Evolutionary conservation across 2,329 filamentous ascomycete genomes (phyloP), one percentile per base, ranked within the genome.

Genomic region (Hypoxylon sp.): DNA sequence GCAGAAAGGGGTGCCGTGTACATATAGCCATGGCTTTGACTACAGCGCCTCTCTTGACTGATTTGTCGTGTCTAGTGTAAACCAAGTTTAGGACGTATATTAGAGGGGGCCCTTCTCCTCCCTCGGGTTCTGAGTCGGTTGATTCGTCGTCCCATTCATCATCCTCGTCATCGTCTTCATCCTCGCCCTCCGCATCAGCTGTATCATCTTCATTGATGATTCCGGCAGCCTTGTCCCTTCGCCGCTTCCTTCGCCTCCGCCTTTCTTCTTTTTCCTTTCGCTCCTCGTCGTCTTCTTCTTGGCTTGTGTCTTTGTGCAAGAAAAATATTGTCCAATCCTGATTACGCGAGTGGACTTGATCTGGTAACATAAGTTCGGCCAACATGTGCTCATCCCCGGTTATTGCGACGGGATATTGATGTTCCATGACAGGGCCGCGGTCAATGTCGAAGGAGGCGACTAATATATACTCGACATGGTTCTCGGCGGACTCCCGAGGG

Each of bases 241-340:
- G 84, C 66, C 83, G 83, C 69, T 83, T 84, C 62, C 88, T 85
- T 76, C 81, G 80, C 72, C 80, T 82, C 61, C 79, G 84, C 74
- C 86, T 82, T 72, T 85, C 84, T 75, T 85, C 82, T 71, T 87
- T 90, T 42, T 84, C 84, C 60, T 83, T 84, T 67, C 85, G 84
- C 73, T 93, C 91, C 62, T 90, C 88, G 31, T 94, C 92, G 67
- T 97, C 94, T 63, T 95, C 92, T 66, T 93, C 91, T 55, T 91
- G 89, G 67, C 89, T 94, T 2, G 91, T 93, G 79, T 99, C 96
- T 79, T 98, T 98, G 82, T 99, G 96, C 62, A 99, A 80, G 79
- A 99, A 99, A 83, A 99, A 99, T 61, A 98, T 97, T 46, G 96
- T 99, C 96, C 96, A 99, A 79, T 99, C 96, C 81, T 98, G 94